Evolutionary conservation across 1,284 basidiomycete species (phyloP), one percentile per base, ranked within the genome.

Genomic region (Moniliophthora roreri): DNA sequence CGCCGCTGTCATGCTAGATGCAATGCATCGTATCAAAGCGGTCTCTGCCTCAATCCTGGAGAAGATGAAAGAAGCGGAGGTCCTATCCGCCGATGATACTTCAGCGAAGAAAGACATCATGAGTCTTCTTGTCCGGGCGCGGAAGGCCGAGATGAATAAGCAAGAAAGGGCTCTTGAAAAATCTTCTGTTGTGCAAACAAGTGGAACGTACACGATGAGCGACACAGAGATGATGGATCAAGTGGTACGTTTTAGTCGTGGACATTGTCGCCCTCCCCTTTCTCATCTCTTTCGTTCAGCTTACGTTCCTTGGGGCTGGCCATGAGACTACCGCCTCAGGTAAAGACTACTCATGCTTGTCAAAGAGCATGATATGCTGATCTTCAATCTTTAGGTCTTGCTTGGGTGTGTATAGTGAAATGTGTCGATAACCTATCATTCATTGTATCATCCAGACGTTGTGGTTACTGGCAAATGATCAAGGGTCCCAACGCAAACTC

Each of bases 271-370:
- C n/a, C n/a, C n/a, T n/a, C n/a, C n/a, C n/a, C n/a, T n/a, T n/a
- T n/a, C n/a, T 4, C 21, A 13, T 26, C 8, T 16, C 3, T 26
- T 48, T 40, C 32, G 2, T 11, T 18, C 49, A 77, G 75, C 61
- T 80, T 32, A 79, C 77, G 4, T 80, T 81, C 65, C 63, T 80
- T 4, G 76, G 74, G 4, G 78, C 79, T 34, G 78, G 74, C n/a
- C 77, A 80, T 54, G 76, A 79, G 60, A 81, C 79, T 11, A 79
- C 76, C 1, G 77, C 77, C 2, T 74, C 74, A 34, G 77, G 77
- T 15, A 16, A n/a, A 24, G n/a, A n/a, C n/a, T n/a, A n/a, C n/a
- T n/a, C n/a, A n/a, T n/a, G n/a, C n/a, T n/a, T n/a, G n/a, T n/a
- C n/a, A n/a, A n/a, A n/a, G n/a, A n/a, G n/a, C n/a, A n/a, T n/a